Conservation (phyloP, 768 basidiomycete genomes). For the Rubroboletus satanas region DNA sequence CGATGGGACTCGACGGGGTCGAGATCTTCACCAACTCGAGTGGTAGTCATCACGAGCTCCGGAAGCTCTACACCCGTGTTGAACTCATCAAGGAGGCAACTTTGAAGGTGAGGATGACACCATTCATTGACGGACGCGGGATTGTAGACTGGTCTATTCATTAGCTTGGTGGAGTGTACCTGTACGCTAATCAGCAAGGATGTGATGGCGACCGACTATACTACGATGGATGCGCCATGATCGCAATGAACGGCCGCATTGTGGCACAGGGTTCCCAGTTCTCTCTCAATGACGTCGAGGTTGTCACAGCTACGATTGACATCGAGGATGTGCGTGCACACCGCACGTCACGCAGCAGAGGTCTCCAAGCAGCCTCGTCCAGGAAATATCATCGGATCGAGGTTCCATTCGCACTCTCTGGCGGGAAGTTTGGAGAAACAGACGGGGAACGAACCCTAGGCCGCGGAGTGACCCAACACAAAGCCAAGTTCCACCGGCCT, state of each 20-base stretch:
- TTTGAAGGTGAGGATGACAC: constrained; percentile 57
- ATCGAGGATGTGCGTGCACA: constrained; percentile 96
- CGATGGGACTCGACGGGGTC: constrained; percentile 97
- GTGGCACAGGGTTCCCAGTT: constrained; percentile 97
- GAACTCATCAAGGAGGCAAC: constrained; percentile 98
- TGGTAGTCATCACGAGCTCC: constrained; percentile 95
- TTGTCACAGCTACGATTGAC: constrained; percentile 92
- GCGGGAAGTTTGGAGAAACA: constrained; percentile 66
- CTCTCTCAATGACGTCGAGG: constrained; percentile 93
- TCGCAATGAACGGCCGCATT: constrained; percentile 89
- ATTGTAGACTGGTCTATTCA: not conserved
- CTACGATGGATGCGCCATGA: constrained; percentile 96
- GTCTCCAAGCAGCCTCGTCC: constrained; percentile 81
- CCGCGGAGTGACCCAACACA: constrained; percentile 43
- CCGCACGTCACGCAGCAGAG: constrained; percentile 76
- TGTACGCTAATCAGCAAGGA: constrained; percentile 98
- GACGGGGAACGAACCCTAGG: constrained; percentile 47
- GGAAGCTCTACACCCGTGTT: constrained; percentile 88
- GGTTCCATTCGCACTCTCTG: constrained; percentile 73
- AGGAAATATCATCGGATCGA: constrained; percentile 80
- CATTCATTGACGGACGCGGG: not conserved
- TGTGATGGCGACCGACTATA: constrained; percentile 98
- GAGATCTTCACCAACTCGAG: constrained; percentile 99
- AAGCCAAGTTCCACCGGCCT: constrained; percentile 64
- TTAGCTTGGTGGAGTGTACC: constrained; percentile 92